Percentiles rank a stretch among this genome's conserved stretches.
These are phyloP conservation scores for Melanomma pulvis-pyrius DNA, from an alignment of 495 filamentous ascomycete species.

Conservation along the genomic window DNA sequence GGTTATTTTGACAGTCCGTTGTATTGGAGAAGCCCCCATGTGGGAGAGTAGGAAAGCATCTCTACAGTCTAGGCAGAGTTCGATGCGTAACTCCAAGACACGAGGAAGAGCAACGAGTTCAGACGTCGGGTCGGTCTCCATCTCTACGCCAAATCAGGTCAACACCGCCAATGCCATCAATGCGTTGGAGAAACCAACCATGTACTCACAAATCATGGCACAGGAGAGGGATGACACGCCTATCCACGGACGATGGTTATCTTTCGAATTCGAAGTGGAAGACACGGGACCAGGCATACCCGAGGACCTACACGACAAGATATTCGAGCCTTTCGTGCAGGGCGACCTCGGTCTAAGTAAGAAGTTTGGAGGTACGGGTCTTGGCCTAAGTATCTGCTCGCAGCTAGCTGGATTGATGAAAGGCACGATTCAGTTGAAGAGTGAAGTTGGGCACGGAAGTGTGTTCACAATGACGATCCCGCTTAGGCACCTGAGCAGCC, in stretches of 20 bases:
- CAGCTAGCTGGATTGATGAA: slow-evolving; percentile 84
- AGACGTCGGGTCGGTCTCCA: slow-evolving; percentile 19
- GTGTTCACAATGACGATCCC: slow-evolving; percentile 85
- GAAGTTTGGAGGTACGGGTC: slow-evolving; percentile 88
- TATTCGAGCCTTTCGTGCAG: slow-evolving; percentile 95
- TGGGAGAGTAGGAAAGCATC: slow-evolving; percentile 34
- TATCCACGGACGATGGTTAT: slow-evolving; percentile 61
- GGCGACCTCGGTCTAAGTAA: slow-evolving; percentile 85
- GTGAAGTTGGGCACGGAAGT: slow-evolving; percentile 72
- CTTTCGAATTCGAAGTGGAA: slow-evolving; percentile 85
- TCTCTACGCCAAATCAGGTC: slow-evolving; percentile 24
- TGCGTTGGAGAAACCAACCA: slow-evolving; percentile 52
- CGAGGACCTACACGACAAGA: slow-evolving; percentile 68
- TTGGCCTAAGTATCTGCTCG: slow-evolving; percentile 85
- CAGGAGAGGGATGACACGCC: slow-evolving; percentile 64
- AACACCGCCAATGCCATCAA: slow-evolving; percentile 46
- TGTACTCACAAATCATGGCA: slow-evolving; percentile 51
- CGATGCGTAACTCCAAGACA: slow-evolving; percentile 27
- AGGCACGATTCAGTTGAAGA: slow-evolving; percentile 72
- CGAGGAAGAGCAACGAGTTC: slow-evolving; percentile 25
- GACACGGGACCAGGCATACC: slow-evolving; percentile 94
- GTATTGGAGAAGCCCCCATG: slow-evolving; percentile 59
- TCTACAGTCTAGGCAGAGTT: slow-evolving; percentile 41
- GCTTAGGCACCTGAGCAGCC: slow-evolving; percentile 71
- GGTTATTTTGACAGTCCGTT: slow-evolving; percentile 73